Percentiles rank a stretch among this genome's conserved stretches.
phyloP scores from a whole-genome alignment of 1,139 yeast species.

The Suhomyces ambrosiae region DNA sequence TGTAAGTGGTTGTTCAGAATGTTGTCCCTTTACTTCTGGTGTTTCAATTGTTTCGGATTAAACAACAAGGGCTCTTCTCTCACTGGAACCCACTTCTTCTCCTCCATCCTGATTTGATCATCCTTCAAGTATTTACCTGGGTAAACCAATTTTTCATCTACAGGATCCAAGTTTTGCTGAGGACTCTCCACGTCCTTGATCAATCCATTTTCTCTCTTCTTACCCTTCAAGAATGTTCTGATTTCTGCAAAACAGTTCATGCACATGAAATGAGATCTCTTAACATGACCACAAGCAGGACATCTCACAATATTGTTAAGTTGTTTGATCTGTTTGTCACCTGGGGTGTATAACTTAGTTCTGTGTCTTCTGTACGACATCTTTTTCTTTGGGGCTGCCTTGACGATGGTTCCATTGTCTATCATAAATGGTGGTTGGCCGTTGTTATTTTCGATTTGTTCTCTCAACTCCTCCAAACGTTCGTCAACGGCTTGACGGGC shows the following conservation, averaged over 20 bases:
- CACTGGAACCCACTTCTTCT: slow-evolving; percentile 66
- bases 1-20: no score
- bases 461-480: slow-evolving; percentile 35
- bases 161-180: slow-evolving; percentile 57
- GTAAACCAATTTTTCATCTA: slow-evolving; percentile 68
- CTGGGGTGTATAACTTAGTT: slow-evolving; percentile 79
- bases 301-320: slow-evolving; percentile 81
- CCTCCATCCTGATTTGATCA: slow-evolving; percentile 43
- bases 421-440: slow-evolving; percentile 39
- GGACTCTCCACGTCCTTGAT: slow-evolving; percentile 37
- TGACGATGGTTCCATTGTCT: slow-evolving; percentile 65
- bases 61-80: slow-evolving; percentile 41
- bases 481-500: slow-evolving; percentile 18
- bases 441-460: slow-evolving; percentile 30
- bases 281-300: slow-evolving; percentile 93
- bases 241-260: slow-evolving; percentile 90
- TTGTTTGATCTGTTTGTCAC: slow-evolving; percentile 75
- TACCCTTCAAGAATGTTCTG: slow-evolving; percentile 64
- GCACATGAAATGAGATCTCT: slow-evolving; percentile 87
- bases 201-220: slow-evolving; percentile 34
- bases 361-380: slow-evolving; percentile 85
- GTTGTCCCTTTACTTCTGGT: slow-evolving; percentile 23
- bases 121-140: slow-evolving; percentile 66
- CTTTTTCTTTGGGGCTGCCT: slow-evolving; percentile 94
- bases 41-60: slow-evolving; percentile 26